Percentiles rank a stretch among this genome's conserved stretches.
Conservation (phyloP, 2,329 filamentous ascomycete species). For the Diaporthe australafricana region DNA sequence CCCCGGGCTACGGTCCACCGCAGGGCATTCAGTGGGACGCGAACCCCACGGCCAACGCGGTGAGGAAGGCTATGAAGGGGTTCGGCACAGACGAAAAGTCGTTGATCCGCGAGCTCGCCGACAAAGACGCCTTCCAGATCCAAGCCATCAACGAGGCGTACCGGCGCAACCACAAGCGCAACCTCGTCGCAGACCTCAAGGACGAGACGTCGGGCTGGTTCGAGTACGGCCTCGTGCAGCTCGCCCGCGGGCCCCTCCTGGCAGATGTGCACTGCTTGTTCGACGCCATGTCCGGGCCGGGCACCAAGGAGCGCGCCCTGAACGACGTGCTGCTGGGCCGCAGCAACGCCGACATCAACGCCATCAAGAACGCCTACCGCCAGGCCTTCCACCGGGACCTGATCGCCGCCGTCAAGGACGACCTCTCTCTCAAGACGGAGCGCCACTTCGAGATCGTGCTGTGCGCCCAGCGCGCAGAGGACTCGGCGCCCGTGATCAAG, state of each 20-base stretch:
- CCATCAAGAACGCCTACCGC: conserved; percentile 85
- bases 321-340: conserved; percentile 88
- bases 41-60: conserved; percentile 73
- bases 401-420: conserved; percentile 78
- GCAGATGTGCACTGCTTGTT: conserved; percentile 80
- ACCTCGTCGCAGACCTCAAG: conserved; percentile 80
- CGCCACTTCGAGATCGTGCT: conserved; percentile 87
- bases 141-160: conserved; percentile 76
- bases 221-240: conserved; percentile 77
- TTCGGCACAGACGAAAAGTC: conserved; percentile 89
- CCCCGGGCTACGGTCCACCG: conserved; percentile 79
- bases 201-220: conserved; percentile 83
- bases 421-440: conserved; percentile 88
- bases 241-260: conserved; percentile 82
- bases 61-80: conserved; percentile 88
- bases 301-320: conserved; percentile 87
- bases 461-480: conserved; percentile 79
- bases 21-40: conserved; percentile 79
- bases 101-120: conserved; percentile 77
- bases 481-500: conserved; percentile 78
- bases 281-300: conserved; percentile 79
- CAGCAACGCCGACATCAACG: conserved; percentile 87
- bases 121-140: conserved; percentile 83
- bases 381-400: conserved; percentile 74
- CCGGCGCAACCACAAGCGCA: conserved; percentile 71